Base-by-base conservation (phyloP, 805 yeast genomes). In the Pichia deserticola region DNA sequence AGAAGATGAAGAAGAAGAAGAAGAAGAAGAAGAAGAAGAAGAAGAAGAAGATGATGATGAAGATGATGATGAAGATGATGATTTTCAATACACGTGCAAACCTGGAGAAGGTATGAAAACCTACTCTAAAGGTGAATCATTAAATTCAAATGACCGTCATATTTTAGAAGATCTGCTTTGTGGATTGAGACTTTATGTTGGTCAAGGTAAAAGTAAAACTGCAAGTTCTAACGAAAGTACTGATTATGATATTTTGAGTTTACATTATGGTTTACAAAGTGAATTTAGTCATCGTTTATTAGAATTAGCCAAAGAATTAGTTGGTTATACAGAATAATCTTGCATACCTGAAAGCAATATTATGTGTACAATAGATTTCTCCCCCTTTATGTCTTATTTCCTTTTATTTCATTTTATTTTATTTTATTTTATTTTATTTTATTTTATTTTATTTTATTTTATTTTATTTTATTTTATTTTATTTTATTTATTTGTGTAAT, bases 201-300 rank as follows among this genome's bases (percentile, higher is more conserved):
- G 54, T 5, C 51, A 48, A 38, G 50, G 45, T 25, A 28, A 15
- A 20, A 29, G 45, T 25, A 28, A 15, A 20, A 29, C 33, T n/a
- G 15, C 35, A 25, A 42, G 51, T 20, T 45, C 48, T 12, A 51
- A 43, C 13, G 51, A 54, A 7, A 54, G 53, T 25, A 44, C 48
- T 1, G 57, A 54, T 28, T 57, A 51, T 32, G 62, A 60, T 37
- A 54, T 62, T 25, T 45, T 54, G 4, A 54, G 55, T 13, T 51
- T 66, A 41, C 63, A 60, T 47, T 60, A 56, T 45, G 58, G 61
- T 34, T 49, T 66, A 39, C 61, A 58, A 45, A 63, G 65, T 51
- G 65, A 61, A 28, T 50, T 67, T 29, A 58, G 62, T 39, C 62
- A 67, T 46, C 55, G 53, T 36, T 57, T 66, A 39, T 54, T 67